Evolutionary conservation across 148 eudicot species (phyloP), one percentile per base, ranked within the genome.

Genomic region (Polygonum aviculare): DNA sequence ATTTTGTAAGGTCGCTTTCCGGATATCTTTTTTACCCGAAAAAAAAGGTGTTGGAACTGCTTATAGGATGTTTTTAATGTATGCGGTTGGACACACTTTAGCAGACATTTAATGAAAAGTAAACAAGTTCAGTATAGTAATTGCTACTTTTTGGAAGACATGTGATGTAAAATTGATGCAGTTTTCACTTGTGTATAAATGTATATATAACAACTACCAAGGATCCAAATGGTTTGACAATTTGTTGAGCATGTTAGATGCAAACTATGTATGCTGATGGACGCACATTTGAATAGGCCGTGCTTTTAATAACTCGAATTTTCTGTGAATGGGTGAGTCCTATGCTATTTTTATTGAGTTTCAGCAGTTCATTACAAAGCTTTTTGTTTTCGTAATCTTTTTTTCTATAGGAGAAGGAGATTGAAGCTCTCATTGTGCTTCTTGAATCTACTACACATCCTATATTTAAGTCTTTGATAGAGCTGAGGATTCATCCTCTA

Each of bases 371-470:
- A 2, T 12, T 55, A 69, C 75, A 14, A 75, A 47, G 16, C 6
- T 26, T 33, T 31, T 63, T 63, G 0, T 63, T 12, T 31, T 33
- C 33, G 11, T 39, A 2, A 12, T 3, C 2, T 12, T 1, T 63
- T 63, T 31, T 33, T 14, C 7, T 15, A 79, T 88, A 88, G 94
- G 80, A 79, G 65, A 78, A 75, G 59, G 76, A 80, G 54, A 18
- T 87, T 65, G 52, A 84, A 75, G 65, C 57, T 79, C 33, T 93
- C 75, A 38, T 90, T 77, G 80, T 86, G 35, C 89, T 87, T 76
- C 90, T 95, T 79, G 72, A 83, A 72, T 86, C 89, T 45, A 90
- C 98, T 51, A 84, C 83, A 74, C 97, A 95, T 83, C 69, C 72
- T 62, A 83, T 78, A 76, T 85, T 95, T 65, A 81, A 76, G 72